A percentile compares a stretch with the other conserved stretches of the same genome.
These are phyloP conservation scores for Leccinum imitatum DNA, from an alignment of 768 basidiomycete species.

Conservation along the genomic window DNA sequence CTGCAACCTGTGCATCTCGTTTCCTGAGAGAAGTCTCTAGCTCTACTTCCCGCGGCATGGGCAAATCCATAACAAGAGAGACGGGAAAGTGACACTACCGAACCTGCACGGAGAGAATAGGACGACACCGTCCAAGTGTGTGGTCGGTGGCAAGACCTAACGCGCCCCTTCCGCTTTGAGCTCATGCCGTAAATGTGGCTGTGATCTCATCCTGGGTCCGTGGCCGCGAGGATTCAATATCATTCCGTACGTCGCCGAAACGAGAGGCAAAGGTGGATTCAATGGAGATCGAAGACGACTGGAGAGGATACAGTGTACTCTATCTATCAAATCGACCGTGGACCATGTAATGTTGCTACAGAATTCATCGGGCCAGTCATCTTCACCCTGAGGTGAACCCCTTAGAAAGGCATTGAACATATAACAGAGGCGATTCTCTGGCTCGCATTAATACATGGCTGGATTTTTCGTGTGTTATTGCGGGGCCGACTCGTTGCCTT, in stretches of 20 bases:
- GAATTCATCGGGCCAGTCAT: not conserved
- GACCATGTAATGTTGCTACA: not conserved
- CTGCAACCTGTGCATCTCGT: conserved; percentile 68
- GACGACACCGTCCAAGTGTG: conserved; percentile 23
- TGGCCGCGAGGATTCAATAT: not conserved
- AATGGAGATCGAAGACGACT: not conserved
- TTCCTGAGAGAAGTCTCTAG: conserved; percentile 76
- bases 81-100: conserved; percentile 14
- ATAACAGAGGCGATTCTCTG: not conserved
- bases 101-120: conserved; percentile 12
- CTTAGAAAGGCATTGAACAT: not conserved
- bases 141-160: conserved; percentile 32
- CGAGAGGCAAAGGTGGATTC: not conserved
- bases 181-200: conserved; percentile 35
- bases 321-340: not conserved
- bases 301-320: not conserved
- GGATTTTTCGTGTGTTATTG: no score
- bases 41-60: conserved; percentile 74
- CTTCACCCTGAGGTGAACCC: not conserved
- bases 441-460: no score
- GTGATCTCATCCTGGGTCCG: conserved; percentile 17
- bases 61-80: conserved; percentile 57
- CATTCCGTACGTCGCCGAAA: not conserved
- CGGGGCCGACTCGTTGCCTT: no score
- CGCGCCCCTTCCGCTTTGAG: conserved; percentile 28